phyloP scores from a whole-genome alignment of 371 early-diverging fungal species.

The Mucor velutinosus region DNA sequence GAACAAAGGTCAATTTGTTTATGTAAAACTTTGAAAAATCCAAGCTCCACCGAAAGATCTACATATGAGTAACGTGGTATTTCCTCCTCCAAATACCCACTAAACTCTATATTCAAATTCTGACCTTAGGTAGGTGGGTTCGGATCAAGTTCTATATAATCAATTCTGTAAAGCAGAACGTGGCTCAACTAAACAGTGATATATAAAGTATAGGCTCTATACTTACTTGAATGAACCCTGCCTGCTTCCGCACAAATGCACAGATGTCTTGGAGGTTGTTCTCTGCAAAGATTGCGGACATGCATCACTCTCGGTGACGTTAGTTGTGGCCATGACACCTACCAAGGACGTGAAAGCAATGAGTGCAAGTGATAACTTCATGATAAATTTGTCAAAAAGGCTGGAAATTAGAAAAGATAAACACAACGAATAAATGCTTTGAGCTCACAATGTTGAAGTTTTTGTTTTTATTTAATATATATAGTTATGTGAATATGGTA shows the following conservation, averaged over 20 bases:
- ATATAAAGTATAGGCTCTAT: neutral
- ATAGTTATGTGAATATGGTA: neutral
- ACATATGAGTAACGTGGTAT: neutral
- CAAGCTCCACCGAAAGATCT: neutral
- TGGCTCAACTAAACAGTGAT: neutral
- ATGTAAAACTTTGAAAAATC: neutral
- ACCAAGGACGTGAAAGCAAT: neutral
- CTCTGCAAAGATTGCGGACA: neutral
- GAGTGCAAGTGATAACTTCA: neutral
- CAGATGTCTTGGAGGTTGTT: neutral
- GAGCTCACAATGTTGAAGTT: neutral
- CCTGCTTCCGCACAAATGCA: neutral
- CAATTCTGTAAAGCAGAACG: neutral
- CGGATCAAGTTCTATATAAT: neutral
- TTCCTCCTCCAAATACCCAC: neutral
- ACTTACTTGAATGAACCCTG: slow-evolving; percentile 5
- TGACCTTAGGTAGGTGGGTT: neutral
- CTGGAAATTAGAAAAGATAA: neutral
- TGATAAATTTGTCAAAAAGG: neutral
- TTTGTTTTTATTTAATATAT: neutral
- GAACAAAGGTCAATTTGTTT: neutral
- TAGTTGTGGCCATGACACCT: neutral
- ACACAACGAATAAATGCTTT: neutral
- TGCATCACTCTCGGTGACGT: neutral
- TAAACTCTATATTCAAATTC: neutral